Percentiles rank a stretch among this genome's conserved stretches.
phyloP scores from a whole-genome alignment of 2,329 filamentous ascomycete species.

The Phaeosphaeriaceae sp. region DNA sequence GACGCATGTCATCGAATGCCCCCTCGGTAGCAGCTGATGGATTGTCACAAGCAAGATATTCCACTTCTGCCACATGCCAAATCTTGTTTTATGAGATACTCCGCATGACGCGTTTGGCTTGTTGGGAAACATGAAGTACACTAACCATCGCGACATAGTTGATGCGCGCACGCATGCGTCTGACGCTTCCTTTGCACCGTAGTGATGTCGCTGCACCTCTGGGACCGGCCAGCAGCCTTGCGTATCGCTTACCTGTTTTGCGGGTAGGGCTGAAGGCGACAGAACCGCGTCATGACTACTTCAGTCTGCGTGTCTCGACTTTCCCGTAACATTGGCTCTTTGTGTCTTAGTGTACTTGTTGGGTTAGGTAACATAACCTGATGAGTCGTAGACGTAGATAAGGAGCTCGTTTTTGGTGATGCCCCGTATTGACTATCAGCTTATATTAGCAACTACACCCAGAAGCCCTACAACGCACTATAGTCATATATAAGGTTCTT shows the following conservation, averaged over 20 bases:
- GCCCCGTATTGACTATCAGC: too few relatives aligned
- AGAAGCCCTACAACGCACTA: too few relatives aligned
- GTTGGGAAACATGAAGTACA: background rate
- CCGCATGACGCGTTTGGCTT: background rate
- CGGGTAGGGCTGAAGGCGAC: constrained; percentile 7
- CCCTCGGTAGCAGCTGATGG: background rate
- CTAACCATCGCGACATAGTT: background rate
- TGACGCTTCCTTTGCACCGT: background rate
- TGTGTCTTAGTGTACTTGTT: too few relatives aligned
- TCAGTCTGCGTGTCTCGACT: too few relatives aligned
- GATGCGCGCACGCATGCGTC: background rate
- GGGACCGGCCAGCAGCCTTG: background rate
- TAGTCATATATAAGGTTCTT: too few relatives aligned
- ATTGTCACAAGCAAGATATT: background rate
- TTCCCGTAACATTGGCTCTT: too few relatives aligned
- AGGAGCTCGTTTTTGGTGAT: too few relatives aligned
- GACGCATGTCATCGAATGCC: background rate
- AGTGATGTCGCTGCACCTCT: background rate
- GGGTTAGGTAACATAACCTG: too few relatives aligned
- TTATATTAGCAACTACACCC: too few relatives aligned
- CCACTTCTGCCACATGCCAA: background rate
- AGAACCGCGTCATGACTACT: background rate
- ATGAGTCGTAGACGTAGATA: too few relatives aligned
- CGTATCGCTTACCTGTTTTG: background rate
- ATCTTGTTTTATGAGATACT: background rate